A percentile compares a stretch with the other conserved stretches of the same genome.
Conservation (phyloP, 148 eudicot species). For the Rhododendron williamsianum region DNA sequence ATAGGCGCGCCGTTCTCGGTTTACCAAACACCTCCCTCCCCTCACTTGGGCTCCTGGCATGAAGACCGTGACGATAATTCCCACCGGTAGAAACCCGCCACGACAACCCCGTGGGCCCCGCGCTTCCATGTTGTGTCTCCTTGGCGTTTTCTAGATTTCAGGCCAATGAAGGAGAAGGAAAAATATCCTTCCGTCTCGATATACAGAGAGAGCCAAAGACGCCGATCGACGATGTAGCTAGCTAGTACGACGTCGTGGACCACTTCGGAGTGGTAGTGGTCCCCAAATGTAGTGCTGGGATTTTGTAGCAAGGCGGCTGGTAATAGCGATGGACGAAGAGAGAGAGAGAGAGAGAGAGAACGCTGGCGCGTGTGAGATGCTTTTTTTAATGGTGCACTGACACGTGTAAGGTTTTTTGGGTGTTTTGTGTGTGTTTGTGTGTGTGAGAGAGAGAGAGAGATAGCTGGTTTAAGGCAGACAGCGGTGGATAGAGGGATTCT, state of each 20-base stretch:
- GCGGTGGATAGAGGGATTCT: neutral
- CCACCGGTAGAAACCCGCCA: neutral
- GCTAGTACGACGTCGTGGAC: neutral
- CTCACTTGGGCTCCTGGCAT: neutral
- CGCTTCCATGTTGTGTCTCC: neutral
- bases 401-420: too few species aligned
- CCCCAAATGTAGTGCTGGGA: neutral
- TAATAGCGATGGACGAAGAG: neutral
- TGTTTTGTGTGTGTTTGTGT: too few species aligned
- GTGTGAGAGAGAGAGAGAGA: neutral
- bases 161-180: neutral
- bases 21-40: neutral
- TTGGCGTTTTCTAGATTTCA: neutral
- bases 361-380: neutral
- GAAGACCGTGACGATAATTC: neutral
- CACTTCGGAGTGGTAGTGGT: neutral
- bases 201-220: neutral
- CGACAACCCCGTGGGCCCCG: neutral
- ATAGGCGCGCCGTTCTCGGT: constrained; percentile 3
- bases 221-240: neutral
- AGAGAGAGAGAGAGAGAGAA: neutral
- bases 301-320: neutral
- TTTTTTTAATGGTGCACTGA: neutral
- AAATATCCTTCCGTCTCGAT: neutral
- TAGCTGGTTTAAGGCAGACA: constrained; percentile 7